Conservation (phyloP, 495 filamentous ascomycete species). For the Aspergillus affinis region DNA sequence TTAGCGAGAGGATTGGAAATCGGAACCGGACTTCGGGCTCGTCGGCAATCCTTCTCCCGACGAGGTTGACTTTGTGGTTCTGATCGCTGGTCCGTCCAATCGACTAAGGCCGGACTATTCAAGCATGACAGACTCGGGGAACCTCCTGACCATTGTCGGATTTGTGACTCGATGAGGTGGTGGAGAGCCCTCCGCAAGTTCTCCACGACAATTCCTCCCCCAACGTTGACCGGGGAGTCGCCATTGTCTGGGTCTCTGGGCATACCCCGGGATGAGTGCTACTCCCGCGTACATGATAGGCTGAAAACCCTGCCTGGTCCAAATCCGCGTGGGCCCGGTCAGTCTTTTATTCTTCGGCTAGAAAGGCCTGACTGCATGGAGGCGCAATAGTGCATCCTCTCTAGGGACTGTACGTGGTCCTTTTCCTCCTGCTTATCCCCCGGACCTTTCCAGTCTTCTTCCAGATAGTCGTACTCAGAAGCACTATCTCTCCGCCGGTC, state of each 20-base stretch:
- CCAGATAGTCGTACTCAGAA: background rate
- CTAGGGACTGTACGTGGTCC: background rate
- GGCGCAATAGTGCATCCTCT: conserved; percentile 3
- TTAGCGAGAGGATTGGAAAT: background rate
- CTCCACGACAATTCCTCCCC: conserved; percentile 11
- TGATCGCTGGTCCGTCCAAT: conserved; percentile 7
- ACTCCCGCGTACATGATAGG: conserved; percentile 11
- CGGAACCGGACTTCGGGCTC: background rate
- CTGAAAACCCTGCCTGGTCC: background rate
- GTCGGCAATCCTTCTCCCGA: too few species aligned
- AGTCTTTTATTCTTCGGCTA: conserved; percentile 1
- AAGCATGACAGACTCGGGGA: conserved; percentile 1
- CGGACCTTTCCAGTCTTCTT: background rate
- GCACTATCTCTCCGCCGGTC: background rate
- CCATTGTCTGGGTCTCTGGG: conserved; percentile 3
- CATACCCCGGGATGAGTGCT: conserved; percentile 10
- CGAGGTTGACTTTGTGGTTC: conserved; percentile 2
- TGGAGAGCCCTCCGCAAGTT: conserved; percentile 16
- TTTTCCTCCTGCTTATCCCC: background rate
- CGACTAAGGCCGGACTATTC: background rate
- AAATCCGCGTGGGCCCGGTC: conserved; percentile 7
- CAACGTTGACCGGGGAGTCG: conserved; percentile 11
- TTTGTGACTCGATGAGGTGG: conserved; percentile 5
- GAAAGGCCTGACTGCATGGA: conserved; percentile 8
- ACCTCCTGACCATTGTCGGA: conserved; percentile 4